Conservation (phyloP, 2,329 filamentous ascomycete species). For the Fusarium abutilonis region DNA sequence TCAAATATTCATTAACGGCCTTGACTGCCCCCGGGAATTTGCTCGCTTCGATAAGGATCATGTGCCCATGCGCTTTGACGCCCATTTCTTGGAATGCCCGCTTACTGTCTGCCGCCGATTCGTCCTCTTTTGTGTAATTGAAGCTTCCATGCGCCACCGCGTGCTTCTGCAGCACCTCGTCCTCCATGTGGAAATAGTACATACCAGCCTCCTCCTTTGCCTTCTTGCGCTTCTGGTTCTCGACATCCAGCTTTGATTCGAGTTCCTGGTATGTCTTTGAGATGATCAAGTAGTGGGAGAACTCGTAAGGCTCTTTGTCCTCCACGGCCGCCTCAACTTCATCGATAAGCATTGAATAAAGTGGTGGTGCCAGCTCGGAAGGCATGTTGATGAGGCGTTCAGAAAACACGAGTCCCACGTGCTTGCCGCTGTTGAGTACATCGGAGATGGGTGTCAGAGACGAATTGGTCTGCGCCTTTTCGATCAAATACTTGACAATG, state of each 20-base stretch:
- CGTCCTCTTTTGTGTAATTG: slow-evolving; percentile 82
- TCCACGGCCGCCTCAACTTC: slow-evolving; percentile 89
- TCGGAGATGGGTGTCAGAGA: slow-evolving; percentile 65
- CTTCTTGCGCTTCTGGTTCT: slow-evolving; percentile 70
- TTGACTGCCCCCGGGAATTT: slow-evolving; percentile 82
- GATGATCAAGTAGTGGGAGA: slow-evolving; percentile 90
- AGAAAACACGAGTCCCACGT: slow-evolving; percentile 87
- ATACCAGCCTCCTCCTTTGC: slow-evolving; percentile 67
- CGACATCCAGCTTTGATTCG: slow-evolving; percentile 78
- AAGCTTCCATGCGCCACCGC: slow-evolving; percentile 76
- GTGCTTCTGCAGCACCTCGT: slow-evolving; percentile 85
- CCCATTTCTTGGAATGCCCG: slow-evolving; percentile 94
- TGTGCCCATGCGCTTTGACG: slow-evolving; percentile 81
- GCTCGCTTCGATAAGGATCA: slow-evolving; percentile 84
- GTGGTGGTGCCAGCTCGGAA: slow-evolving; percentile 88
- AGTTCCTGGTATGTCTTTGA: slow-evolving; percentile 95
- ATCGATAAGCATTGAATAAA: slow-evolving; percentile 94
- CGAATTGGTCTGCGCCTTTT: slow-evolving; percentile 63
- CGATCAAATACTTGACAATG: slow-evolving; percentile 75
- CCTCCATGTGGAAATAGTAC: slow-evolving; percentile 96
- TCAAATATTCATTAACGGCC: slow-evolving; percentile 79
- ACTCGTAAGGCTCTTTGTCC: slow-evolving; percentile 90
- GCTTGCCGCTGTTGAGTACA: slow-evolving; percentile 64
- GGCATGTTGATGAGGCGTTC: slow-evolving; percentile 97
- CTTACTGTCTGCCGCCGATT: slow-evolving; percentile 88